Conservation (phyloP, 441 rosid species). For the Rhodomyrtus psidioides region DNA sequence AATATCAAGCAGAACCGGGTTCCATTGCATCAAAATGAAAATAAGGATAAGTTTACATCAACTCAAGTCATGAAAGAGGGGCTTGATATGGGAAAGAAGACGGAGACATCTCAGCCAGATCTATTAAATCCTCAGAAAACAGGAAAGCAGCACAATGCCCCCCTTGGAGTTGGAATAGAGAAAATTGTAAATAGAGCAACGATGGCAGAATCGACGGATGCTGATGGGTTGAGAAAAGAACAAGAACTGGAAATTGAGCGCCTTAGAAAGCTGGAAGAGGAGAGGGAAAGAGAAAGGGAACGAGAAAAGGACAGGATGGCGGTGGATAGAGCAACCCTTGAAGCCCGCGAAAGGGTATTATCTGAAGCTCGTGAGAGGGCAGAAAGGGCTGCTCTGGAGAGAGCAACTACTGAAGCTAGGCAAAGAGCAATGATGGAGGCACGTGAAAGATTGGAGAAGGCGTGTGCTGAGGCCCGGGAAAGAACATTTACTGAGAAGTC, state of each 20-base stretch:
- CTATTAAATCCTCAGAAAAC: constrained; percentile 11
- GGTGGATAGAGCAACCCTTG: constrained; percentile 48
- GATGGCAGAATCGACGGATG: constrained; percentile 35
- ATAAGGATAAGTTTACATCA: constrained; percentile 24
- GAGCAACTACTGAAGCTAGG: constrained; percentile 41
- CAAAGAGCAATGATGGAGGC: constrained; percentile 75
- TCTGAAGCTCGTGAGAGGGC: constrained; percentile 45
- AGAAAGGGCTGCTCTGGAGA: constrained; percentile 50
- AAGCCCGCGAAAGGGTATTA: constrained; percentile 40
- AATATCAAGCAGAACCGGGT: constrained; percentile 14
- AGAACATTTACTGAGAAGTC: constrained; percentile 50
- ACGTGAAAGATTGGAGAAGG: constrained; percentile 87
- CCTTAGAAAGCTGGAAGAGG: constrained; percentile 71
- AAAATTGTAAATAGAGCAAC: constrained; percentile 19
- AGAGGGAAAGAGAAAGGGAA: constrained; percentile 86
- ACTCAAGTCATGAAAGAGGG: constrained; percentile 24
- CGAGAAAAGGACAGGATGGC: constrained; percentile 96
- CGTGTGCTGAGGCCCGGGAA: constrained; percentile 82
- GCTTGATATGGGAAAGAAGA: constrained; percentile 21
- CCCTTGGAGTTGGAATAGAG: constrained; percentile 26
- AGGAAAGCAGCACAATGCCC: constrained; percentile 19
- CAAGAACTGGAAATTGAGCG: constrained; percentile 52
- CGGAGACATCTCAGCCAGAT: constrained; percentile 19
- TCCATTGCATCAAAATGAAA: constrained; percentile 22
- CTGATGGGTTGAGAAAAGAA: constrained; percentile 52